Evolutionary conservation across 768 basidiomycete genomes (phyloP).

Genomic region (Macrolepiota albuminosa): DNA sequence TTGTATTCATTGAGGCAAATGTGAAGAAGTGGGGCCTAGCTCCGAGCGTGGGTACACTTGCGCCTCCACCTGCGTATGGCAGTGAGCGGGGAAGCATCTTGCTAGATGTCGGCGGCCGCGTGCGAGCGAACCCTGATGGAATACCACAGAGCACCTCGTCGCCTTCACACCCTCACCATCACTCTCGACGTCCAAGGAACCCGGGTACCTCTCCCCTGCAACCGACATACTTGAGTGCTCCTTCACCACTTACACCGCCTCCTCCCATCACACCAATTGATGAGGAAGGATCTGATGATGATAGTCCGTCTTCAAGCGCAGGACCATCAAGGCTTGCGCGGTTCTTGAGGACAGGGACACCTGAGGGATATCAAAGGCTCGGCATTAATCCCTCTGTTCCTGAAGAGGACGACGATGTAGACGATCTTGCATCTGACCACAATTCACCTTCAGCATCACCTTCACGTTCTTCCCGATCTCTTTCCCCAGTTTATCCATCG

Average conservation of each 20-base stretch:
- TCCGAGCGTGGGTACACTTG: constrained; percentile 93
- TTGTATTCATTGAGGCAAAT: constrained; percentile 99
- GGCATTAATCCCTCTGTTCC: constrained; percentile 13
- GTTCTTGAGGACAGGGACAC: constrained; percentile 11
- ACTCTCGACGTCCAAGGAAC: constrained; percentile 50
- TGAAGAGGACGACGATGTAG: constrained; percentile 21
- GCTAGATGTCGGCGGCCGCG: constrained; percentile 80
- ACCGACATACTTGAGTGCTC: constrained; percentile 38
- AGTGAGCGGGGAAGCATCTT: constrained; percentile 95
- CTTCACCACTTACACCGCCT: constrained; percentile 44
- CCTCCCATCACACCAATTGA: constrained; percentile 77
- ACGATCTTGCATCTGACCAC: constrained; percentile 17
- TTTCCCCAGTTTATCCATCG: constrained; percentile 46
- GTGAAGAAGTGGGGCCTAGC: constrained; percentile 99
- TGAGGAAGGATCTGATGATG: constrained; percentile 49
- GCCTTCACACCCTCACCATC: constrained; percentile 54
- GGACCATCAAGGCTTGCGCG: constrained; percentile 42
- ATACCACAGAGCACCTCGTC: constrained; percentile 42
- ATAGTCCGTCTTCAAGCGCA: constrained; percentile 21
- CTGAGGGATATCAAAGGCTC: constrained; percentile 28
- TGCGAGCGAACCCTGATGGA: constrained; percentile 32
- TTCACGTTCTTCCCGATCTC: constrained; percentile 49
- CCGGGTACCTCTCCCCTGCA: constrained; percentile 51
- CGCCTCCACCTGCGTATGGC: constrained; percentile 97
- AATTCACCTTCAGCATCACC: constrained; percentile 21